Evolutionary conservation across 2,329 filamentous ascomycete genomes (phyloP), one percentile per base, ranked within the genome.

Genomic region (Sclerotinia sclerotiorum): DNA sequence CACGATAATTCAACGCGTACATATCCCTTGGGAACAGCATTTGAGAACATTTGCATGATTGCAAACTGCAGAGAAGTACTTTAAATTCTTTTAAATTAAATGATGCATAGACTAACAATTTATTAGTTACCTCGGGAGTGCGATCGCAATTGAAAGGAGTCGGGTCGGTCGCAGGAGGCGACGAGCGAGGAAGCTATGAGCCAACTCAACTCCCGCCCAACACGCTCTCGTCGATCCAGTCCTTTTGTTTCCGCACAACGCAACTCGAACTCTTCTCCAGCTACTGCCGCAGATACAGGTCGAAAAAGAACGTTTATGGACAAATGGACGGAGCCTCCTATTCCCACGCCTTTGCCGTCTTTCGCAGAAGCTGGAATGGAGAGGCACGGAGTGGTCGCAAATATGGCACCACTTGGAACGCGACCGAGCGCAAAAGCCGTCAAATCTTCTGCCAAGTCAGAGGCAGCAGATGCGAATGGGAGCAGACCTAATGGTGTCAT

Each of bases 391-490:
- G 91, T 96, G 24, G 82, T 96, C 69, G 89, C 92, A 79, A 89
- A 89, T 75, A 97, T 97, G 93, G 89, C 88, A 65, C 89, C 93
- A 35, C 81, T 97, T 68, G 93, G 93, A 52, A 85, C 88, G 67
- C 83, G 88, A 73, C 93, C 93, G 17, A 84, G 84, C 29, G 80
- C 84, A 60, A 85, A 87, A 77, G 82, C 88, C 72, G 87, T 88
- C 80, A 83, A 81, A 75, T 77, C 77, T 70, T 74, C 76, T 68
- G 73, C 74, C 61, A 76, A 73, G 68, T 51, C 71, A 21, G 69
- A 72, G 17, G 61, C 52, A 21, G 29, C 68, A 49, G 73, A 73
- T 48, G 55, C 66, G n/a, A 52, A 54, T 63, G 68, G 65, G 54
- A 67, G 67, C 24, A 61, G 63, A 56, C 48, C 54, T 35, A 44